Conservation (phyloP, 2,329 filamentous ascomycete species). For the Paraphoma chrysanthemicola region DNA sequence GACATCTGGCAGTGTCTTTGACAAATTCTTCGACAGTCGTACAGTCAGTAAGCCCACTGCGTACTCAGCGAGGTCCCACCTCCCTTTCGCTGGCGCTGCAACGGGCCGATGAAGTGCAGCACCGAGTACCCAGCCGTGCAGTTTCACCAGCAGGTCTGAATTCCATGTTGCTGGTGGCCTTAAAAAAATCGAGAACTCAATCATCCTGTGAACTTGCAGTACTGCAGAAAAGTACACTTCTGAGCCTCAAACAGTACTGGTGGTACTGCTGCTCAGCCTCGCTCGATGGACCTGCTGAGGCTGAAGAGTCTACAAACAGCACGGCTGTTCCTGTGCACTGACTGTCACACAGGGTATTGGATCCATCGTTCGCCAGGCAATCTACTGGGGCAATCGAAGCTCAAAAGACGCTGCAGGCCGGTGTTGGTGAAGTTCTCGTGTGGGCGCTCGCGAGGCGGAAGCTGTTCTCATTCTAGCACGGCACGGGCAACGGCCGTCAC, state of each 20-base stretch:
- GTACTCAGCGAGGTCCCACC: conserved; percentile 4
- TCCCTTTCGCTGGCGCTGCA: neutral
- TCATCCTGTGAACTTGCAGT: neutral
- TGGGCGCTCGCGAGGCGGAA: conserved; percentile 1
- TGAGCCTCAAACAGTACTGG: neutral
- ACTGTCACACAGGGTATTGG: no score
- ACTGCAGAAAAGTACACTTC: neutral
- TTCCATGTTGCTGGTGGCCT: conserved; percentile 5
- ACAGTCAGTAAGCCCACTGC: conserved; percentile 6
- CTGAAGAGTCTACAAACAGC: conserved; percentile 1
- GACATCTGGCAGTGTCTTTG: conserved; percentile 2
- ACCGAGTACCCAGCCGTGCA: neutral
- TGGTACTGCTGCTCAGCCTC: conserved; percentile 15
- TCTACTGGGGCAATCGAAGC: no score
- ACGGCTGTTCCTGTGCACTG: neutral
- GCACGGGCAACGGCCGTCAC: conserved; percentile 3
- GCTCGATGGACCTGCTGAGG: conserved; percentile 3
- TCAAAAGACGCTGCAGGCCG: neutral
- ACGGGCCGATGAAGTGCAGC: conserved; percentile 1
- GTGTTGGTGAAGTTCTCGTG: neutral
- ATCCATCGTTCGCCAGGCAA: no score
- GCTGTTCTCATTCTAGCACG: conserved; percentile 1
- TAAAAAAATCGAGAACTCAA: neutral
- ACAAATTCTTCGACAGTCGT: neutral
- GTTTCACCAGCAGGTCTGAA: neutral